These are phyloP conservation scores for Botrytis byssoidea DNA, from an alignment of 2,329 filamentous ascomycete species.

Conservation along the genomic window DNA sequence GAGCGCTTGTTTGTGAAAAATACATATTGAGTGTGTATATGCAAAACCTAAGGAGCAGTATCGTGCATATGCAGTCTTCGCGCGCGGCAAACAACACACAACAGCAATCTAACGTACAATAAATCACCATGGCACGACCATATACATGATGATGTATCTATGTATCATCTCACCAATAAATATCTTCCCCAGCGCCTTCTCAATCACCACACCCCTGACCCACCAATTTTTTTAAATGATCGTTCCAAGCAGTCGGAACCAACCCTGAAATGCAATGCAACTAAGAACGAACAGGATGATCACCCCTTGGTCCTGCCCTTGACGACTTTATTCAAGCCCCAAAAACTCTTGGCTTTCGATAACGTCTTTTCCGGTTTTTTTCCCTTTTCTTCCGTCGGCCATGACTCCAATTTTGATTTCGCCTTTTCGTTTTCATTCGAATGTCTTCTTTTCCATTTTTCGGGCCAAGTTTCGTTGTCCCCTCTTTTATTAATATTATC, in stretches of 20 bases:
- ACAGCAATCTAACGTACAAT: neutral
- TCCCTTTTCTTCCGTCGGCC: slow-evolving; percentile 16
- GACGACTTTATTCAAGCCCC: slow-evolving; percentile 18
- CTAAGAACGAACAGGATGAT: neutral
- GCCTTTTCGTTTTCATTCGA: neutral
- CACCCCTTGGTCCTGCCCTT: slow-evolving; percentile 8
- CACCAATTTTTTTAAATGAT: neutral
- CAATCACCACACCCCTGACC: neutral
- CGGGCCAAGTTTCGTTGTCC: neutral
- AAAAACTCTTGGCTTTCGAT: slow-evolving; percentile 20
- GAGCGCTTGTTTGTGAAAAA: neutral
- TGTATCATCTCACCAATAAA: neutral
- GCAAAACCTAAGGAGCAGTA: neutral
- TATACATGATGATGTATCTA: neutral
- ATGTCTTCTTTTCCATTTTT: neutral
- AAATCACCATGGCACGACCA: neutral
- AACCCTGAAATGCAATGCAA: slow-evolving; percentile 13
- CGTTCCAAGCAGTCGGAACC: slow-evolving; percentile 20
- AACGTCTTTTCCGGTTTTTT: slow-evolving; percentile 18
- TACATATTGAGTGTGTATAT: neutral
- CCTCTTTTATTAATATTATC: slow-evolving; percentile 2
- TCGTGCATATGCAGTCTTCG: slow-evolving; percentile 11
- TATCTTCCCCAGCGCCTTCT: neutral
- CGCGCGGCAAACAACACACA: neutral
- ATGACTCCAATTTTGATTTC: neutral